Percentiles rank a stretch among this genome's conserved stretches.
Conservation (phyloP, 371 early-diverging fungal species). For the Rhizopus microsporus region DNA sequence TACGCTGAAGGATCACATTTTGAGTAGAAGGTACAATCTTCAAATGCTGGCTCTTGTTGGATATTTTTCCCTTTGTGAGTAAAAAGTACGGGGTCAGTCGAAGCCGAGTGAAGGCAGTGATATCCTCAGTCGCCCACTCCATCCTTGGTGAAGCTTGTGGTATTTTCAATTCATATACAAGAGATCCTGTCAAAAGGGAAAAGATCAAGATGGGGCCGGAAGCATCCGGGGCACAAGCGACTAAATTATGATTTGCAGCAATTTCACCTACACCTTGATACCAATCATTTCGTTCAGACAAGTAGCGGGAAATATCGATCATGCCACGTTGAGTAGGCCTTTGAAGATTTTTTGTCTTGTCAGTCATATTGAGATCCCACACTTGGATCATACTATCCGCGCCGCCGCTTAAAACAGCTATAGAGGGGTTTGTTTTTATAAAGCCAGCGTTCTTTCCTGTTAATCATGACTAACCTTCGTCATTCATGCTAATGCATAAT, state of each 20-base stretch:
- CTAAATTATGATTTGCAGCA: constrained; percentile 49
- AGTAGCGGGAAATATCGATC: constrained; percentile 44
- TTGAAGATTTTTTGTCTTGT: background rate
- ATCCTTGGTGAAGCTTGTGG: constrained; percentile 2
- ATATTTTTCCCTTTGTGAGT: constrained; percentile 46
- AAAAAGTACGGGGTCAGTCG: constrained; percentile 60
- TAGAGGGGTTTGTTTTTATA: background rate
- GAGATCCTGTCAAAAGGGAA: constrained; percentile 55
- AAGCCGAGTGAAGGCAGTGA: constrained; percentile 41
- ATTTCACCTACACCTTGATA: constrained; percentile 58
- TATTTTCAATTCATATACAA: constrained; percentile 50
- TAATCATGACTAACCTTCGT: constrained; percentile 32
- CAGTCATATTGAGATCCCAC: constrained; percentile 46
- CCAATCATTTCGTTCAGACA: constrained; percentile 53
- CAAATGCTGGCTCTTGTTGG: background rate
- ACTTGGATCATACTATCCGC: constrained; percentile 59
- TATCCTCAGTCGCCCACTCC: constrained; percentile 28
- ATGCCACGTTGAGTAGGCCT: constrained; percentile 34
- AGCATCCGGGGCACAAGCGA: constrained; percentile 59
- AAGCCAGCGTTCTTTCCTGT: background rate
- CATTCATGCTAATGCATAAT: constrained; percentile 58
- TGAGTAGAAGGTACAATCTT: constrained; percentile 10
- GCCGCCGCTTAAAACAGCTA: constrained; percentile 59
- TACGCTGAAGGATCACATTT: constrained; percentile 18
- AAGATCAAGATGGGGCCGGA: constrained; percentile 57